Percentiles rank a stretch among this genome's conserved stretches.
phyloP scores from a whole-genome alignment of 1,284 basidiomycete genomes.

The Chalciporus sp. region DNA sequence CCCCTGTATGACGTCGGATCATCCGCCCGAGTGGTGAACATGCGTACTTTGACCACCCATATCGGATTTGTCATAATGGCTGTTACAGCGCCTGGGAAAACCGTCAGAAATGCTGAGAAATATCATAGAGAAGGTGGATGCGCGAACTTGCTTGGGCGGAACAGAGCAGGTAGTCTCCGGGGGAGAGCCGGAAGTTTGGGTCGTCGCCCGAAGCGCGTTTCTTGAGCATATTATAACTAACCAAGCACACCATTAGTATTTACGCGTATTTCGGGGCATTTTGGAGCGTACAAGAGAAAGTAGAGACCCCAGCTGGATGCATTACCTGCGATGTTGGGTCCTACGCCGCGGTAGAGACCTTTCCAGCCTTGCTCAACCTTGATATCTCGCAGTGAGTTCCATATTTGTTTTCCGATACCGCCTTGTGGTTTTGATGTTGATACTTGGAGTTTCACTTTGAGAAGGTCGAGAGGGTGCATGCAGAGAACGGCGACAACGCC shows the following conservation, averaged over 20 bases:
- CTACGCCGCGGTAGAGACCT: constrained; percentile 90
- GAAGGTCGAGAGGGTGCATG: constrained; percentile 97
- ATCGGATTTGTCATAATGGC: constrained; percentile 97
- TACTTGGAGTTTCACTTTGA: constrained; percentile 97
- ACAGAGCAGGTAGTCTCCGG: constrained; percentile 84
- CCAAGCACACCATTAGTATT: constrained; percentile 6
- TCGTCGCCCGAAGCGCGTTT: constrained; percentile 66
- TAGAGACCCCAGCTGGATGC: constrained; percentile 98
- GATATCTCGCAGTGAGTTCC: constrained; percentile 74
- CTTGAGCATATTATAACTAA: constrained; percentile 95
- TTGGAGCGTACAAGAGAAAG: constrained; percentile 84
- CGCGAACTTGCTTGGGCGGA: constrained; percentile 93
- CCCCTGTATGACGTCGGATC: constrained; percentile 76
- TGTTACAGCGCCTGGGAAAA: constrained; percentile 79
- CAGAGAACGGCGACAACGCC: constrained; percentile 92
- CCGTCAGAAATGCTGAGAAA: constrained; percentile 12
- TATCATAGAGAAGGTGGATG: constrained; percentile 23
- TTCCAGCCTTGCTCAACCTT: constrained; percentile 77
- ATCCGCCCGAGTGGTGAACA: constrained; percentile 83
- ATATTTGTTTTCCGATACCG: constrained; percentile 79
- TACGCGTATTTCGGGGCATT: constrained; percentile 4
- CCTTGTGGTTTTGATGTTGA: constrained; percentile 65
- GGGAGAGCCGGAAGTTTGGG: constrained; percentile 62
- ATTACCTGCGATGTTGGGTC: constrained; percentile 93
- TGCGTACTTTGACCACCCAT: constrained; percentile 98